phyloP scores from a whole-genome alignment of 345 rosid genomes.

The Gynandropsis gynandra region DNA sequence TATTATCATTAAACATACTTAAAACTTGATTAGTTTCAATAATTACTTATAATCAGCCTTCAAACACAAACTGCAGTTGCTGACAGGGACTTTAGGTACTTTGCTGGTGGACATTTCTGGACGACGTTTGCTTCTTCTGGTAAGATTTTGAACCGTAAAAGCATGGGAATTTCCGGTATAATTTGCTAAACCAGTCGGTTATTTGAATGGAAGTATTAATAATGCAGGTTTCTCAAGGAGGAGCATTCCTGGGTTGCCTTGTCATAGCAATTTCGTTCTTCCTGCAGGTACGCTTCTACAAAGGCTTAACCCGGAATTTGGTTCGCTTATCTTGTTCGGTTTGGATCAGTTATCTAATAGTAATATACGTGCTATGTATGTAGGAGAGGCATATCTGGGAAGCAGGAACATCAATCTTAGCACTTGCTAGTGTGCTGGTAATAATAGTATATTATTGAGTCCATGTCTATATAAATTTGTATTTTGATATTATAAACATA shows the following conservation, averaged over 20 bases:
- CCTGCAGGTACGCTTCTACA: constrained; percentile 33
- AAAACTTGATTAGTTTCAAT: not conserved
- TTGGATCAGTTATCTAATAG: too few relatives aligned
- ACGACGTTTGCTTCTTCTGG: constrained; percentile 69
- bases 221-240: constrained; percentile 56
- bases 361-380: not conserved
- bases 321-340: not conserved
- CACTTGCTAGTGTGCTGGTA: constrained; percentile 29
- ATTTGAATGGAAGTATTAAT: not conserved
- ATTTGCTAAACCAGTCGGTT: not conserved
- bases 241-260: constrained; percentile 75
- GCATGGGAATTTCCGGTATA: not conserved
- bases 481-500: not conserved
- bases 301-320: not conserved
- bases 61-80: constrained; percentile 36
- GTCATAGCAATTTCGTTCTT: constrained; percentile 48
- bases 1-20: not conserved
- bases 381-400: constrained; percentile 47
- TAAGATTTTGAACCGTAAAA: constrained; percentile 20
- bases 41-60: not conserved
- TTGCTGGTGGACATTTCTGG: constrained; percentile 68
- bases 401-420: constrained; percentile 21
- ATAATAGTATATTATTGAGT: constrained; percentile 19
- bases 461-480: not conserved
- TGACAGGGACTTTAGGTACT: constrained; percentile 60